A percentile compares a stretch with the other conserved stretches of the same genome.
Evolutionary conservation across 2,329 filamentous ascomycete genomes (phyloP).

Genomic region (Tolypocladium tundrense): DNA sequence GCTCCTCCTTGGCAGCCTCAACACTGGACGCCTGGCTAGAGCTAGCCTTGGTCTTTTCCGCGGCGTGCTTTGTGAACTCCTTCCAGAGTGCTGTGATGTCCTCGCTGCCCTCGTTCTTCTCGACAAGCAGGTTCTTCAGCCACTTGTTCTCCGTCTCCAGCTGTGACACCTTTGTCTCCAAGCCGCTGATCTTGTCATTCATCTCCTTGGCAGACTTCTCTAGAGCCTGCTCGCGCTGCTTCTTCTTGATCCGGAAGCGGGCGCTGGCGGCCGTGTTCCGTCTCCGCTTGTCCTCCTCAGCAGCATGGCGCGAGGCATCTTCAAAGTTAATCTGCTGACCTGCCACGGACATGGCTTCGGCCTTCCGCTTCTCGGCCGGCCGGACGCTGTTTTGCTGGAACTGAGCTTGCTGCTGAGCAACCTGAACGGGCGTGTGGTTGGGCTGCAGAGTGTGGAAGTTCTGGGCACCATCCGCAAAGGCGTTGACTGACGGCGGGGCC

Average conservation of each 20-base stretch:
- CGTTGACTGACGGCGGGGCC: constrained; percentile 36
- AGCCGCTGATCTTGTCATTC: constrained; percentile 62
- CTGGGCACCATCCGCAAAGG: constrained; percentile 22
- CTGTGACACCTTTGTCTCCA: constrained; percentile 65
- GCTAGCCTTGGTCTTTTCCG: constrained; percentile 18
- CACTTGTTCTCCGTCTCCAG: constrained; percentile 79
- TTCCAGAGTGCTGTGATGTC: constrained; percentile 41
- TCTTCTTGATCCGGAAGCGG: constrained; percentile 90
- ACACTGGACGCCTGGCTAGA: constrained; percentile 12
- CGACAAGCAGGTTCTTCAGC: constrained; percentile 70
- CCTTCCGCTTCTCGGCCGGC: constrained; percentile 34
- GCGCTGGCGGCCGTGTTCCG: constrained; percentile 83
- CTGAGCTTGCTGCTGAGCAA: constrained; percentile 26
- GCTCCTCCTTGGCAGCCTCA: constrained; percentile 10
- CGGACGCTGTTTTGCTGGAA: constrained; percentile 18
- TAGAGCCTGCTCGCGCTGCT: constrained; percentile 81
- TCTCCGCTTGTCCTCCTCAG: constrained; percentile 83
- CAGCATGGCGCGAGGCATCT: constrained; percentile 60
- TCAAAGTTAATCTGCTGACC: constrained; percentile 48
- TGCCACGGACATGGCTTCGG: constrained; percentile 28
- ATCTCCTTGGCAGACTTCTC: constrained; percentile 77
- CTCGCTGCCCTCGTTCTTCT: constrained; percentile 62
- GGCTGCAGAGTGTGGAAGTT: constrained; percentile 44
- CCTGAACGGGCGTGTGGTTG: constrained; percentile 29
- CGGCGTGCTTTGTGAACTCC: constrained; percentile 33